Evolutionary conservation across 202 grass and related monocot species (phyloP), one percentile per base, ranked within the genome.

Genomic region (Dendrocalamus latiflorus): DNA sequence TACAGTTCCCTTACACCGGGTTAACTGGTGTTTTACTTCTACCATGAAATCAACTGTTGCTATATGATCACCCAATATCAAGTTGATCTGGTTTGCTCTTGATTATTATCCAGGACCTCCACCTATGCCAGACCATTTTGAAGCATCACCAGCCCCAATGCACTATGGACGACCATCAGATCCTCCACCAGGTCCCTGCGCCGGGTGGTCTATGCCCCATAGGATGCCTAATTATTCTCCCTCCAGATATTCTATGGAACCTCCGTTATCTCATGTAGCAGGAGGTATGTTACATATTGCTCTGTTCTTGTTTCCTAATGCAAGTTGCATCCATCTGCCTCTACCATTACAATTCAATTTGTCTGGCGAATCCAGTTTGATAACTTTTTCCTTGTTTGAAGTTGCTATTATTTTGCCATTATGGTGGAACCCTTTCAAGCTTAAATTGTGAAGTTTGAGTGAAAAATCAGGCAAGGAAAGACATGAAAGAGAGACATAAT

Each of bases 111-210:
- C 68, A 94, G 92, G 83, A 43, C 89, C 78, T 20, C 81, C 77
- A 20, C 76, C 75, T 38, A n/a, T 60, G 66, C 75, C 68, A 57
- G 87, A 91, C 43, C 83, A 89, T 75, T 78, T 87, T 51, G 88
- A 93, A 72, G 83, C 53, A 85, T 85, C 87, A 51, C 70, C 91
- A 75, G 85, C 28, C 24, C 84, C 77, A 57, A 60, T 80, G 63
- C 87, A 90, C 51, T 93, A 93, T 90, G 87, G 91, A 43, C 80
- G 57, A 45, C 79, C 89, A 13, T 78, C 87, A 70, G 95, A 95
- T 77, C 85, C 70, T 61, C 80, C 83, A 48, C 61, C 85, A 44
- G 83, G 90, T 74, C 85, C 83, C 73, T 98, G 92, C 53, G 58
- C 84, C 15, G 85, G 89, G 21, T 98, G 91, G 95, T 89, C 83